Percentiles rank a stretch among this genome's conserved stretches.
These are phyloP conservation scores for Pichia rugopelliculosa DNA, from an alignment of 805 yeast genomes.

Conservation along the genomic window DNA sequence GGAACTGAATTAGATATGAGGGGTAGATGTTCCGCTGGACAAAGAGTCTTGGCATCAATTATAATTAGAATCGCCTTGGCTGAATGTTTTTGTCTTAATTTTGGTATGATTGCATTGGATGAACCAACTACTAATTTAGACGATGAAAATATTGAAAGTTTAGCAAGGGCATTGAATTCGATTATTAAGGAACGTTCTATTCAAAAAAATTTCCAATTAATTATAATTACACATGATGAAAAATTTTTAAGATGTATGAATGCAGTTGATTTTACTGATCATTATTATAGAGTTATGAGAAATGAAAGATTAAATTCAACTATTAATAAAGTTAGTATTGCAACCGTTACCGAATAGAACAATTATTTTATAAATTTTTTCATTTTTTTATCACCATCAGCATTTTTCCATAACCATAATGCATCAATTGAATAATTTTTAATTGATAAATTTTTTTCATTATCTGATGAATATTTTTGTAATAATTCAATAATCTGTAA, in stretches of 20 bases:
- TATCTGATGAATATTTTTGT: conserved; percentile 61
- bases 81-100: conserved; percentile 89
- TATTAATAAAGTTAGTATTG: conserved; percentile 36
- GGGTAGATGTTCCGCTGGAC: conserved; percentile 98
- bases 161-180: conserved; percentile 70
- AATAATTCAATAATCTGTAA: conserved; percentile 58
- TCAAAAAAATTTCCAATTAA: conserved; percentile 87
- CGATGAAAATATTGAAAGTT: conserved; percentile 76
- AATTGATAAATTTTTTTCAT: conserved; percentile 56
- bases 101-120: conserved; percentile 94
- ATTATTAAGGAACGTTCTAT: conserved; percentile 68
- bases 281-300: conserved; percentile 74
- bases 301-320: conserved; percentile 76
- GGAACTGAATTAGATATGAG: conserved; percentile 94
- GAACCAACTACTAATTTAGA: conserved; percentile 98
- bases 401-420: conserved; percentile 76
- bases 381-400: conserved; percentile 34
- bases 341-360: conserved; percentile 14
- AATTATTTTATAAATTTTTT: conserved; percentile 5
- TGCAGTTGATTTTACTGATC: conserved; percentile 80
- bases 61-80: conserved; percentile 87
- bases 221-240: conserved; percentile 96
- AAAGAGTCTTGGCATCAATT: conserved; percentile 87
- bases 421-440: conserved; percentile 84
- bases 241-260: conserved; percentile 78